phyloP scores from a whole-genome alignment of 352 stramenopile species.

The Globisporangium spinosum region DNA sequence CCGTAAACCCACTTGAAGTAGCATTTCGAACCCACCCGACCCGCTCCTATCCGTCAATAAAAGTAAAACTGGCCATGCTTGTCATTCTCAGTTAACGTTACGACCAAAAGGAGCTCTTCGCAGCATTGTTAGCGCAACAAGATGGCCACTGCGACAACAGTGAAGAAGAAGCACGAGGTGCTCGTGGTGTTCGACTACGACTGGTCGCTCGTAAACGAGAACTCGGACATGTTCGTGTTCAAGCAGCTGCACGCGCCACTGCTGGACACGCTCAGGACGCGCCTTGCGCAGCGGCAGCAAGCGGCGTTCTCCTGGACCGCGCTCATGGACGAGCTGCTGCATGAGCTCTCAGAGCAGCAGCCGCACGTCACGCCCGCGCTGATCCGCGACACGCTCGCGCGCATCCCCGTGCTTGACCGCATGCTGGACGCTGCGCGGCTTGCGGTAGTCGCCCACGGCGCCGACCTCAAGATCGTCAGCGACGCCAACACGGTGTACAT shows the following conservation, averaged over 20 bases:
- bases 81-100: not conserved
- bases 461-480: constrained; percentile 66
- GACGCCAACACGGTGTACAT: constrained; percentile 83
- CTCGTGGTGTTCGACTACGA: constrained; percentile 84
- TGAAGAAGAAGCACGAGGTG: constrained; percentile 11
- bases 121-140: not conserved
- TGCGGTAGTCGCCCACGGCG: constrained; percentile 31
- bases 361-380: constrained; percentile 30
- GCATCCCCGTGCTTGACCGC: constrained; percentile 48
- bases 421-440: constrained; percentile 73
- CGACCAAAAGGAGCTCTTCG: constrained; percentile 2
- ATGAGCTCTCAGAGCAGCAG: constrained; percentile 34
- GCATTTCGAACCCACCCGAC: not conserved
- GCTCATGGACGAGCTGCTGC: constrained; percentile 67
- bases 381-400: constrained; percentile 42
- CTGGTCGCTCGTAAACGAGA: constrained; percentile 80
- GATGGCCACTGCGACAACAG: too few species aligned
- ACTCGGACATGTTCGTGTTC: constrained; percentile 82
- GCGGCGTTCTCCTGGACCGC: constrained; percentile 41
- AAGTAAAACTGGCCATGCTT: not conserved
- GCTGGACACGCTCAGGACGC: constrained; percentile 30
- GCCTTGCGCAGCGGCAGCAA: constrained; percentile 20
- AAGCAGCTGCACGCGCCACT: constrained; percentile 58
- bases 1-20: not conserved
- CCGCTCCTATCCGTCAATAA: not conserved